Evolutionary conservation across 2,329 filamentous ascomycete genomes (phyloP), one percentile per base, ranked within the genome.

Genomic region (Dothideomycetes sp.): DNA sequence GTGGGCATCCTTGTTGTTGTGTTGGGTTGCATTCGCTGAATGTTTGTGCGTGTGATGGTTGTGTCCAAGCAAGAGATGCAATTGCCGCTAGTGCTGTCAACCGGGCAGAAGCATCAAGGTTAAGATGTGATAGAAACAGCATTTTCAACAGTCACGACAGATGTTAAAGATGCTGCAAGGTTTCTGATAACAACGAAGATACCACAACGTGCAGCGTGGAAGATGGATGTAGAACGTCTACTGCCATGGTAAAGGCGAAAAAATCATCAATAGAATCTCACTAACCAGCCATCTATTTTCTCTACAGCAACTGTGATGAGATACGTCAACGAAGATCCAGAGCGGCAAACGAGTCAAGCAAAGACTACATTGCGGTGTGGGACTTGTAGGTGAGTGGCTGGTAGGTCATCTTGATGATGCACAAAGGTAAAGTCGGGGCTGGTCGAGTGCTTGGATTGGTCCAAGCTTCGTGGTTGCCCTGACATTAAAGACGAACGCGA

Each of bases 1-100:
- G 60, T 5, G 83, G 75, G 55, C 89, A 96, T 46, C 57, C 56
- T 45, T 65, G 71, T 66, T 67, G 69, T 53, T 49, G 54, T 41
- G 69, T 66, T 12, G 74, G 73, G 54, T 78, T 74, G 61, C 73
- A 77, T 46, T 61, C 64, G 37, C 64, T 70, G 53, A 65, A 76
- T 41, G 73, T 77, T 51, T 76, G 73, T 30, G 68, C 68, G 15
- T 54, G 37, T 7, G 62, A 53, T 22, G 64, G 62, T 25, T 53
- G 51, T 35, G 61, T 51, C 47, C 68, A 58, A 42, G 64, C 47
- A 15, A 59, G 45, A 8, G 45, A 45, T 22, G 62, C 55, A 35
- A 60, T 55, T 20, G 63, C 57, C 29, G 62, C 61, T 24, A 67
- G 51, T 19, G 60, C 57, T 34, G 57, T 58, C 42, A 67, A 41